Evolutionary conservation across 495 filamentous ascomycete species (phyloP).

Genomic region (Neurospora sp.): DNA sequence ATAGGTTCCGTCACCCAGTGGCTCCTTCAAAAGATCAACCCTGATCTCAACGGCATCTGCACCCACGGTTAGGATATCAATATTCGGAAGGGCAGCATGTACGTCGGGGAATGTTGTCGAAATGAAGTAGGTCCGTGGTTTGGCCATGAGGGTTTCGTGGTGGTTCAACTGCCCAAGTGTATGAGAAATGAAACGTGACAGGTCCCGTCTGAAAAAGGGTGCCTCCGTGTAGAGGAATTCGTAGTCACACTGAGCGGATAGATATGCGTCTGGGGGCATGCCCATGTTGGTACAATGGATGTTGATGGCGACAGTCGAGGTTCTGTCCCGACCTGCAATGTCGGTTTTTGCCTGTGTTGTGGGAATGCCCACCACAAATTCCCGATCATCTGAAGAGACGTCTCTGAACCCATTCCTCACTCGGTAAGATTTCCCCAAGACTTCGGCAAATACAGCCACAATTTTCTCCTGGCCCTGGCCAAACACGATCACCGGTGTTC

Average conservation of each 20-base stretch:
- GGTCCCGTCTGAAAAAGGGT: constrained; percentile 62
- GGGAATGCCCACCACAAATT: constrained; percentile 48
- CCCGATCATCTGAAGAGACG: constrained; percentile 37
- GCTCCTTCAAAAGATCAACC: constrained; percentile 71
- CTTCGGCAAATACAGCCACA: constrained; percentile 56
- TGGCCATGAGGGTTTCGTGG: constrained; percentile 64
- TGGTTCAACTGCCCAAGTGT: constrained; percentile 65
- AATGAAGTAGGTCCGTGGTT: constrained; percentile 69
- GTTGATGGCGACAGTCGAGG: constrained; percentile 53
- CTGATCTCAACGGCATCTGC: constrained; percentile 75
- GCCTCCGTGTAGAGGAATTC: constrained; percentile 70
- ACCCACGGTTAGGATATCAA: constrained; percentile 76
- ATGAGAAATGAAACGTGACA: constrained; percentile 66
- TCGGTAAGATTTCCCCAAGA: constrained; percentile 56
- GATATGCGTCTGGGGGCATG: constrained; percentile 51
- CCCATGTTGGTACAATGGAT: constrained; percentile 62
- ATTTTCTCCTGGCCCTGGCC: constrained; percentile 52
- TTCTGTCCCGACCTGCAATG: constrained; percentile 40
- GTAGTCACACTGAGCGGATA: constrained; percentile 61
- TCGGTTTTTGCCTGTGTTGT: constrained; percentile 42
- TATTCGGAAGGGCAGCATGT: constrained; percentile 68
- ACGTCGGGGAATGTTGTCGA: constrained; percentile 83
- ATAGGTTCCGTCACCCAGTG: constrained; percentile 44
- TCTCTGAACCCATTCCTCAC: constrained; percentile 43
- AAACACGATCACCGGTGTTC: constrained; percentile 52